These are phyloP conservation scores for Herpetomonas samuelpessoai DNA, from an alignment of 208 protist species.

Conservation along the genomic window DNA sequence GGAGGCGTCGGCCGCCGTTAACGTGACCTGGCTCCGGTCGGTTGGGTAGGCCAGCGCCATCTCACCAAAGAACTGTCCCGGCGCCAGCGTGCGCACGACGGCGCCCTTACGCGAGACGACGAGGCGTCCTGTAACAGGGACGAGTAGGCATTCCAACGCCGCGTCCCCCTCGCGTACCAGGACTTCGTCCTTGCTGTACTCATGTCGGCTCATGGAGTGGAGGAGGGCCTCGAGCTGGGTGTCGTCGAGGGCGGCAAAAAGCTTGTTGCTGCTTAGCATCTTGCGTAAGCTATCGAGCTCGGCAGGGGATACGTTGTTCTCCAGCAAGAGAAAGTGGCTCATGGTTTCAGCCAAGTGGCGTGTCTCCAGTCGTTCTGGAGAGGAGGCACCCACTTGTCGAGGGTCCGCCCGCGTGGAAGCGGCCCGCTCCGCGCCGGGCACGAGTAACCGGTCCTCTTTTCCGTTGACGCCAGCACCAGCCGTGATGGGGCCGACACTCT, in stretches of 20 bases:
- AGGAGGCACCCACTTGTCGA: no score
- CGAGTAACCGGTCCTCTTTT: no score
- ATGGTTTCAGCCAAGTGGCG: no score
- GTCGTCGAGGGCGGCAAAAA: constrained; percentile 55
- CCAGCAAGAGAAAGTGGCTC: constrained; percentile 24
- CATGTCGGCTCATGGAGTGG: constrained; percentile 41
- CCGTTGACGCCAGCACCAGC: no score
- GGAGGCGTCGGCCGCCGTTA: constrained; percentile 24
- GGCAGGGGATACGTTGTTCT: constrained; percentile 21
- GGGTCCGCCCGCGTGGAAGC: no score
- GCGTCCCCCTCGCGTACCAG: constrained; percentile 38
- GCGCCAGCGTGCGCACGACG: constrained; percentile 25
- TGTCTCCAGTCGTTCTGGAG: no score
- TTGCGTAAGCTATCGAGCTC: constrained; percentile 58
- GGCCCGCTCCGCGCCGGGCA: no score
- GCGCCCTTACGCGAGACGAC: constrained; percentile 30
- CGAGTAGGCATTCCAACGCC: constrained; percentile 34
- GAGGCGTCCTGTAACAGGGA: constrained; percentile 53
- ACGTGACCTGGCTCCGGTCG: constrained; percentile 33
- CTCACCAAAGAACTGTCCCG: constrained; percentile 42
- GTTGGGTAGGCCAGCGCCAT: constrained; percentile 50
- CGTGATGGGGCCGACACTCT: no score
- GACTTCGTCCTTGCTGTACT: constrained; percentile 31
- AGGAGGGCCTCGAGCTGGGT: constrained; percentile 63
- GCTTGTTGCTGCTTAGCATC: constrained; percentile 36